Base-by-base conservation (phyloP, 192 early-diverging fungal species). In the Oehlia diaphana region DNA sequence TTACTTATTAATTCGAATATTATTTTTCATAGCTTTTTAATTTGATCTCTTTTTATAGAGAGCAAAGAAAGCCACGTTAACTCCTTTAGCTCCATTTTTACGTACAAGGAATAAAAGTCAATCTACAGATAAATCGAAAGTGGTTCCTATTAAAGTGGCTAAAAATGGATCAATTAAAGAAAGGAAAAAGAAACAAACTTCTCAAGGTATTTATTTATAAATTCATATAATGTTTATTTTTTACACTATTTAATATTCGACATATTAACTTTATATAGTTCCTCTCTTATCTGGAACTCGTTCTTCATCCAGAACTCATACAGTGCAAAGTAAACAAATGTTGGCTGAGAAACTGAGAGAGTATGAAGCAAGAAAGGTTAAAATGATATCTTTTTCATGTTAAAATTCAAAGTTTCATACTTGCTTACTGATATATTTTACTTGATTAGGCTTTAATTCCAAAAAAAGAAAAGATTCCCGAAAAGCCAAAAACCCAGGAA, bases 251-350 rank as follows among this genome's bases (percentile, higher is more conserved):
- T 26, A 50, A 47, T 53, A 73, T 76, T 62, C 21, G 53, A 37
- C 33, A 71, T 39, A 49, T 4, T 23, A 58, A 12, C 49, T 37
- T 39, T 61, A 23, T 49, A 62, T 64, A 13, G 81, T 84, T 19
- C 80, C 78, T 31, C 78, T 82, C 39, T 81, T 81, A 4, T 76
- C 76, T 0, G 86, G 82, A 31, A 74, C 82, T 12, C 85, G 89
- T 47, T 83, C 88, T 65, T 90, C 89, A 2, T 86, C 83, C 9
- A 80, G 89, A 19, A 76, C 81, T n/a, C 85, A 84, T 26, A 90
- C 89, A 10, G 79, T 90, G 2, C 37, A 85, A 63, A 88, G 87
- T 72, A 85, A 87, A n/a, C 79, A 86, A 37, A 81, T 82, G 44
- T 84, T 87, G 4, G 86, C 88, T 39, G 84, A 83, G 53, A 87